Evolutionary conservation across 495 filamentous ascomycete genomes (phyloP).

Genomic region (Neurospora sp.): DNA sequence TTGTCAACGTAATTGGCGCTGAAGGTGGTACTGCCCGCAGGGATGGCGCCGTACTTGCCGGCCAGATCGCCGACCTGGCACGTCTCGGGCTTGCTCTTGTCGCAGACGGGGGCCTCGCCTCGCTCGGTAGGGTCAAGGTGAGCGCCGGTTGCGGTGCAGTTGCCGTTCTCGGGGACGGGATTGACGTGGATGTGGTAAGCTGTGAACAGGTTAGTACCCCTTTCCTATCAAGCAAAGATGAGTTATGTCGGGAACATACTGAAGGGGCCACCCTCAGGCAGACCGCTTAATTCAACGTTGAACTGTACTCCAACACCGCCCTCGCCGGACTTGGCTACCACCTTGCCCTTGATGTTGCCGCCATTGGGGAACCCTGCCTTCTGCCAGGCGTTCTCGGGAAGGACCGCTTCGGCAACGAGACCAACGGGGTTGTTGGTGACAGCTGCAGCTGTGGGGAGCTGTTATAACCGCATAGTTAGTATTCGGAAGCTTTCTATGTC

Average conservation of each 20-base stretch:
- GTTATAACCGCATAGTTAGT: slow-evolving; percentile 18
- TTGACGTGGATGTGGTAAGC: slow-evolving; percentile 76
- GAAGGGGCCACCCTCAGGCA: slow-evolving; percentile 64
- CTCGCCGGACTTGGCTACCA: slow-evolving; percentile 43
- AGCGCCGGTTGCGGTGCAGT: slow-evolving; percentile 60
- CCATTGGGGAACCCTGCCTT: slow-evolving; percentile 37
- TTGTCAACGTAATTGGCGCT: slow-evolving; percentile 49
- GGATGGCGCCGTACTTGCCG: slow-evolving; percentile 69
- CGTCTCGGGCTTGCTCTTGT: slow-evolving; percentile 47
- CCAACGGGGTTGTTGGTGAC: slow-evolving; percentile 54
- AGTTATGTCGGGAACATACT: slow-evolving; percentile 37
- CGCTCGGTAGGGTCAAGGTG: slow-evolving; percentile 50
- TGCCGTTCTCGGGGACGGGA: slow-evolving; percentile 63
- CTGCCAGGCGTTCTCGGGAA: slow-evolving; percentile 44
- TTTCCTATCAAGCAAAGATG: background rate
- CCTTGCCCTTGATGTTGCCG: slow-evolving; percentile 48
- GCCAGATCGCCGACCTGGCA: slow-evolving; percentile 80
- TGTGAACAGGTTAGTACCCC: slow-evolving; percentile 16
- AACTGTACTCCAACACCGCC: slow-evolving; percentile 57
- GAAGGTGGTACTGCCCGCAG: slow-evolving; percentile 28
- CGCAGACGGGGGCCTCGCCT: slow-evolving; percentile 55
- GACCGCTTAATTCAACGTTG: slow-evolving; percentile 49
- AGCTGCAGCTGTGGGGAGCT: slow-evolving; percentile 44
- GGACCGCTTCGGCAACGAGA: slow-evolving; percentile 45
- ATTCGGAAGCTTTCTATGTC: background rate